Evolutionary conservation across 2,329 filamentous ascomycete genomes (phyloP).

Genomic region (Sphaerostilbella broomeana): DNA sequence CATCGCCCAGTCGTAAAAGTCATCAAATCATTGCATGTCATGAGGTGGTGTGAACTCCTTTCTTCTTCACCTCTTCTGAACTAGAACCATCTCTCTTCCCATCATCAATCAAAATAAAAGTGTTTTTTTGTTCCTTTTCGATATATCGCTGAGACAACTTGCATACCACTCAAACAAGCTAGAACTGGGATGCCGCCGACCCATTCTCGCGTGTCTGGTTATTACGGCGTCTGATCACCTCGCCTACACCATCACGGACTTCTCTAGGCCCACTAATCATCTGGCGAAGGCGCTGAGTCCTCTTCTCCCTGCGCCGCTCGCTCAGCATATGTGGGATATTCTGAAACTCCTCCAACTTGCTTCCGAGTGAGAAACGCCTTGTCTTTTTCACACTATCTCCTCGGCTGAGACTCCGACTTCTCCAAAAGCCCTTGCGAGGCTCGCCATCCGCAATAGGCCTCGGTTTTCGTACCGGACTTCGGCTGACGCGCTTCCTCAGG

Average conservation of each 20-base stretch:
- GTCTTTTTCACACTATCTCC: slow-evolving; percentile 20
- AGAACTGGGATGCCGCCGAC: too few species aligned
- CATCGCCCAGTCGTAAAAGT: slow-evolving; percentile 4
- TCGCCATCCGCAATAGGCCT: slow-evolving; percentile 27
- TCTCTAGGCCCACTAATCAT: slow-evolving; percentile 55
- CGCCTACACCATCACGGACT: slow-evolving; percentile 52
- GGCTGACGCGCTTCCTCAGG: slow-evolving; percentile 24
- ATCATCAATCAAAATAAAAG: too few species aligned
- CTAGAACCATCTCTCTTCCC: too few species aligned
- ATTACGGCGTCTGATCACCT: slow-evolving; percentile 43
- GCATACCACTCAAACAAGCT: too few species aligned
- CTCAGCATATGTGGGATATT: slow-evolving; percentile 50
- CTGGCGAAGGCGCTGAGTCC: slow-evolving; percentile 50
- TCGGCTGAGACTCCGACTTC: slow-evolving; percentile 24
- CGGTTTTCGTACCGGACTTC: slow-evolving; percentile 25
- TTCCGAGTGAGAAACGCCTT: slow-evolving; percentile 36
- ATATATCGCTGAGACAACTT: too few species aligned
- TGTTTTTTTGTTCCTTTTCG: too few species aligned
- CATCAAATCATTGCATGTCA: slow-evolving; percentile 9
- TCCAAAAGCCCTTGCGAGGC: slow-evolving; percentile 25
- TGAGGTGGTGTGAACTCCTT: too few species aligned
- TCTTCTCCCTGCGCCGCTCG: slow-evolving; percentile 52
- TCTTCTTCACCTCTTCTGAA: too few species aligned
- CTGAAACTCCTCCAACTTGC: slow-evolving; percentile 45
- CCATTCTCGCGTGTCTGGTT: too few species aligned